A percentile compares a stretch with the other conserved stretches of the same genome.
Evolutionary conservation across 192 early-diverging fungal species (phyloP).

Genomic region (Chytriomyces sp.): DNA sequence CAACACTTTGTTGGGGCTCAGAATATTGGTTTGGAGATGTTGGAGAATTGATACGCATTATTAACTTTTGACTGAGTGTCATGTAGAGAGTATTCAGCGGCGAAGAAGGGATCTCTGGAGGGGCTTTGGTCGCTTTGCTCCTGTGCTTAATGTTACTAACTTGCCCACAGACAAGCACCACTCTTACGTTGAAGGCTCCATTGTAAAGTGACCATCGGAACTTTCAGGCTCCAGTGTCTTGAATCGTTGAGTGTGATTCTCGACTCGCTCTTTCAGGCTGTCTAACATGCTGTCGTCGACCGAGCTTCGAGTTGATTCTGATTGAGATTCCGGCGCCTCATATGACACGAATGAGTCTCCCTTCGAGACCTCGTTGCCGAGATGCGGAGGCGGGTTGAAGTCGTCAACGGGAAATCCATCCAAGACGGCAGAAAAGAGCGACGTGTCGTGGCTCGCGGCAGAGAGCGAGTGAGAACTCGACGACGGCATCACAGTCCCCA

Average conservation of each 20-base stretch:
- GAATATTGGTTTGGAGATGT: not conserved
- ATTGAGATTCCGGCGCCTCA: conserved; percentile 5
- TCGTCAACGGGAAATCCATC: conserved; percentile 5
- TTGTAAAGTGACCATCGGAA: not conserved
- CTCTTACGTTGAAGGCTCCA: not conserved
- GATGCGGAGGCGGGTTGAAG: not conserved
- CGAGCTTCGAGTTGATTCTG: not conserved
- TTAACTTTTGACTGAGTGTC: conserved; percentile 23
- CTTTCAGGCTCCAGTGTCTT: not conserved
- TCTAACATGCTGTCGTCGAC: not conserved
- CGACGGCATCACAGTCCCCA: not conserved
- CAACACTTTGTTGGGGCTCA: not conserved
- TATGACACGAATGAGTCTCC: not conserved
- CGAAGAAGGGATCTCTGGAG: conserved; percentile 13
- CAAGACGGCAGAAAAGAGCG: conserved; percentile 24
- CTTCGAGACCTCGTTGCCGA: not conserved
- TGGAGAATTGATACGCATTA: not conserved
- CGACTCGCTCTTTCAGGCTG: not conserved
- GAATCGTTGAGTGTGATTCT: not conserved
- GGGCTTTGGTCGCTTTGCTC: not conserved
- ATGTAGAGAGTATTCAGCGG: conserved; percentile 20
- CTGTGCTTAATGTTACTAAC: too few species aligned
- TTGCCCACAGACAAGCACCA: not conserved
- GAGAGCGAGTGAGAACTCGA: too few species aligned
- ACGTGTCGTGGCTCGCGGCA: not conserved